phyloP scores from a whole-genome alignment of 1,139 yeast genomes.

The Magnusiomyces sp. region DNA sequence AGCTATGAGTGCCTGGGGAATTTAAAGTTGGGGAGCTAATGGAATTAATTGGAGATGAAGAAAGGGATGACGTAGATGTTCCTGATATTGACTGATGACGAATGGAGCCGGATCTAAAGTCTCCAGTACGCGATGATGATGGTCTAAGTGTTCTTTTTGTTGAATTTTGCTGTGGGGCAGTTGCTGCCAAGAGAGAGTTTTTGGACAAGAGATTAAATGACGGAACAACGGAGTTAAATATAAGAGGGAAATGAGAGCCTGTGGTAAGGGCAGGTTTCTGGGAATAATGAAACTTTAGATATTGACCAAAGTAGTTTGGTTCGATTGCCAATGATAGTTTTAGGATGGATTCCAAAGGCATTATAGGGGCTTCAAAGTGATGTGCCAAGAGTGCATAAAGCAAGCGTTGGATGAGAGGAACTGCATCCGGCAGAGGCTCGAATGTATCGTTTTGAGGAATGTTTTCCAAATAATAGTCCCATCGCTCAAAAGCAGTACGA shows the following conservation, averaged over 20 bases:
- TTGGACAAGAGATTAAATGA: slow-evolving; percentile 48
- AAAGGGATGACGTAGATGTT: slow-evolving; percentile 8
- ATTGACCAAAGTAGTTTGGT: slow-evolving; percentile 38
- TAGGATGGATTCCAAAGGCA: slow-evolving; percentile 27
- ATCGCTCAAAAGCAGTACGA: slow-evolving; percentile 65
- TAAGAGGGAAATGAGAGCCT: slow-evolving; percentile 53
- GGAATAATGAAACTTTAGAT: slow-evolving; percentile 34
- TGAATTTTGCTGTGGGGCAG: slow-evolving; percentile 7
- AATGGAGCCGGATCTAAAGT: slow-evolving; percentile 5
- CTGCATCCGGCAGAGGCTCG: slow-evolving; percentile 26
- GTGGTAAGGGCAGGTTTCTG: slow-evolving; percentile 43
- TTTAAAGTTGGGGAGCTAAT: slow-evolving; percentile 30
- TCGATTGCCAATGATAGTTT: slow-evolving; percentile 39
- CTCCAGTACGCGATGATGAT: slow-evolving; percentile 12
- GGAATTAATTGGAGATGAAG: slow-evolving; percentile 5
- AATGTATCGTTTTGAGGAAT: slow-evolving; percentile 35
- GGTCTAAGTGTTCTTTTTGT: slow-evolving; percentile 15
- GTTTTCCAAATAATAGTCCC: slow-evolving; percentile 59
- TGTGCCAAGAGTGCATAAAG: slow-evolving; percentile 31
- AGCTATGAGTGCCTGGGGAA: no score
- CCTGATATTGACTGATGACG: slow-evolving; percentile 3
- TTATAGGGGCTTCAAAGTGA: slow-evolving; percentile 23
- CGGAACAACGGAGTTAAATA: slow-evolving; percentile 49
- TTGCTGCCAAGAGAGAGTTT: slow-evolving; percentile 34
- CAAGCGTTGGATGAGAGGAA: slow-evolving; percentile 28